These are phyloP conservation scores for Phallus indusiatus DNA, from an alignment of 768 basidiomycete genomes.

Conservation along the genomic window DNA sequence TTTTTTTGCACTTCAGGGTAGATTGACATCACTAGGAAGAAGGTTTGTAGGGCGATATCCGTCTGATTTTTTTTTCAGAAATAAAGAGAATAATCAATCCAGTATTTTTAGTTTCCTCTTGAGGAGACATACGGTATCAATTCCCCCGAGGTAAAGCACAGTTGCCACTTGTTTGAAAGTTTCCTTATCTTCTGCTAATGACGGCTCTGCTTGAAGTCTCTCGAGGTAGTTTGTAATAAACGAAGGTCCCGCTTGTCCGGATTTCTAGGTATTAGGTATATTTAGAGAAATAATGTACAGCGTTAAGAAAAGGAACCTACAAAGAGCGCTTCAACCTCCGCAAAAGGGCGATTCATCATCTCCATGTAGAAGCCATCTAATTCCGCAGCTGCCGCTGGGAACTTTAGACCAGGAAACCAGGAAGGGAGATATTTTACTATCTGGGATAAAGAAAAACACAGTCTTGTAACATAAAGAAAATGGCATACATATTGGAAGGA, in stretches of 20 bases:
- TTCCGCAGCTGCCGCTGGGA: not conserved
- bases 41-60: not conserved
- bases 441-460: not conserved
- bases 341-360: not conserved
- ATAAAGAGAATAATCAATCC: not conserved
- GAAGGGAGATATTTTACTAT: conserved; percentile 8
- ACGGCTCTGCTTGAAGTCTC: no score
- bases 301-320: conserved; percentile 7
- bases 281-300: not conserved
- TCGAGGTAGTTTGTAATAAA: no score
- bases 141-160: not conserved
- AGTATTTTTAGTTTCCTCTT: not conserved
- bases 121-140: conserved; percentile 12
- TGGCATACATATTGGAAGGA: conserved; percentile 33
- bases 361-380: not conserved
- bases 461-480: not conserved
- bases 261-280: no score
- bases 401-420: conserved; percentile 12
- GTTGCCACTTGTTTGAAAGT: not conserved
- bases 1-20: conserved; percentile 7
- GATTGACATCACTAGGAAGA: conserved; percentile 9
- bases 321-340: not conserved
- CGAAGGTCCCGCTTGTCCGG: no score
- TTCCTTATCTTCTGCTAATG: not conserved
- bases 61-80: not conserved